Percentiles rank a stretch among this genome's conserved stretches.
phyloP scores from a whole-genome alignment of 2,329 filamentous ascomycete genomes.

The Cladosporium sp. region DNA sequence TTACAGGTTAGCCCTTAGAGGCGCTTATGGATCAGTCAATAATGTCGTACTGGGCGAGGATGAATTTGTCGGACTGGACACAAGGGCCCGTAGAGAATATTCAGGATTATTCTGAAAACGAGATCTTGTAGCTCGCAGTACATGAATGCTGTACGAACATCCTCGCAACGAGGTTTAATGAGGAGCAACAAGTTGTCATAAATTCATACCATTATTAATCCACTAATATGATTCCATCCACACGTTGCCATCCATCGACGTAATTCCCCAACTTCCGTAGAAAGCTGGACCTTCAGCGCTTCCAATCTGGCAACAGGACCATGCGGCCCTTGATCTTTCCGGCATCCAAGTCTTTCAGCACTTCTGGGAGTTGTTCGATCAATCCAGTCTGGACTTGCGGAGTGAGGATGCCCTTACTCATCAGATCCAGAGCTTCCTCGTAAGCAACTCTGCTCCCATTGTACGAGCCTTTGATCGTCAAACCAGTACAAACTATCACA shows the following conservation, averaged over 20 bases:
- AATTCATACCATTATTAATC: neutral
- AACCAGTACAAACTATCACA: conserved; percentile 19
- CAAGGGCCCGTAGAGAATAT: neutral
- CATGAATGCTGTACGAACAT: neutral
- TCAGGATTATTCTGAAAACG: neutral
- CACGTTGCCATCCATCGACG: neutral
- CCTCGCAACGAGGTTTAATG: neutral
- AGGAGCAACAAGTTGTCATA: neutral
- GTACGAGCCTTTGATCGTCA: conserved; percentile 38
- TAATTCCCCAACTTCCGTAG: neutral
- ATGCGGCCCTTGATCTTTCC: conserved; percentile 38
- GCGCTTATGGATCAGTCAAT: neutral
- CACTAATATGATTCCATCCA: neutral
- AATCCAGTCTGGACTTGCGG: conserved; percentile 39
- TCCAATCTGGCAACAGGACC: conserved; percentile 31
- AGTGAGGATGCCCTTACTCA: conserved; percentile 36
- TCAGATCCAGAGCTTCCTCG: conserved; percentile 39
- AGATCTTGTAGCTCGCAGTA: neutral
- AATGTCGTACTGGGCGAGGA: neutral
- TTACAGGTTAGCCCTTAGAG: neutral
- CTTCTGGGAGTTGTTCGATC: conserved; percentile 38
- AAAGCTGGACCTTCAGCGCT: neutral
- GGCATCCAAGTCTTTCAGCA: conserved; percentile 38
- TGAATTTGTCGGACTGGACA: neutral
- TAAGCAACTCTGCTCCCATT: conserved; percentile 45